A percentile compares a stretch with the other conserved stretches of the same genome.
Evolutionary conservation across 345 rosid genomes (phyloP).

Genomic region (Brassica juncea): DNA sequence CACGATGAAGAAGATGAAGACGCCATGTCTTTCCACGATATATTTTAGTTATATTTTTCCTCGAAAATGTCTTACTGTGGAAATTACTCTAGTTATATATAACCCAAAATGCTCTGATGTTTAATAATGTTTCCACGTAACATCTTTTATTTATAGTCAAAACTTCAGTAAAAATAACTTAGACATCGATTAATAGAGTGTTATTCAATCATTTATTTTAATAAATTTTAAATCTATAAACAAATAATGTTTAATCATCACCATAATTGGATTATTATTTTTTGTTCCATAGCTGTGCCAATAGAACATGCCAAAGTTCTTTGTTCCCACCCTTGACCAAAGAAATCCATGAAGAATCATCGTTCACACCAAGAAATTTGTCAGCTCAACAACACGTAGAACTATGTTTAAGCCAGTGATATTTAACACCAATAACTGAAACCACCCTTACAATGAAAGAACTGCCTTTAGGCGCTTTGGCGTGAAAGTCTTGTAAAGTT

Average conservation of each 20-base stretch:
- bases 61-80: neutral
- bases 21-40: constrained; percentile 20
- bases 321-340: neutral
- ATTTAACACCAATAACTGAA: too few relatives aligned
- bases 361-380: neutral
- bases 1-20: constrained; percentile 25
- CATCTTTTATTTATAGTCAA: neutral
- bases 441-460: too few relatives aligned
- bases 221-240: too few relatives aligned
- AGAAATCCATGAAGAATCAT: neutral
- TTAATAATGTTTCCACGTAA: neutral
- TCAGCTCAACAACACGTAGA: too few relatives aligned
- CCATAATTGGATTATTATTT: neutral
- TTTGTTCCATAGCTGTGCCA: neutral
- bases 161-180: neutral
- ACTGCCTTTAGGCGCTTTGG: too few relatives aligned
- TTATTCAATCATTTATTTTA: too few relatives aligned
- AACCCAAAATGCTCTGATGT: neutral
- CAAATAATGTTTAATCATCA: neutral
- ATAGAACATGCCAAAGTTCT: neutral
- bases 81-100: neutral
- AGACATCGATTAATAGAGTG: too few relatives aligned
- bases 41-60: neutral
- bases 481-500: too few relatives aligned
- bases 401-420: too few relatives aligned